Evolutionary conservation across 805 yeast species (phyloP).

Genomic region (Kluyveromyces aestuarii): DNA sequence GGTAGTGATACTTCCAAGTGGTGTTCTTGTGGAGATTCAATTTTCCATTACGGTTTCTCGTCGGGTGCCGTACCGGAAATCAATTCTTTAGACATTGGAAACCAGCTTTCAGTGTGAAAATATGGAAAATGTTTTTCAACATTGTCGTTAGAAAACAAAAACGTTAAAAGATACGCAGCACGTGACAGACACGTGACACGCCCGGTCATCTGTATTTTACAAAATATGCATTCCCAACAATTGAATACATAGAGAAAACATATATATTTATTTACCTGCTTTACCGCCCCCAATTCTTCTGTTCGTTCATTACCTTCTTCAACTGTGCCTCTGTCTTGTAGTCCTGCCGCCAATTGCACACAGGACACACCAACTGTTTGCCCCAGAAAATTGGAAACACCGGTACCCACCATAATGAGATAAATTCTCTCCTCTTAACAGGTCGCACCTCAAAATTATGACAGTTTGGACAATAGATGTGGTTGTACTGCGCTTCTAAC

Average conservation of each 20-base stretch:
- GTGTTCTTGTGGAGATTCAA: no score
- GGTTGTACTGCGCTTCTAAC: constrained; percentile 17
- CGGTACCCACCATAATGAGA: constrained; percentile 47
- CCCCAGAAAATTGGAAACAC: constrained; percentile 44
- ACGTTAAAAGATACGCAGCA: no score
- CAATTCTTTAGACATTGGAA: neutral
- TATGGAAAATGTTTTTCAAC: no score
- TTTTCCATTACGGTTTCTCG: neutral
- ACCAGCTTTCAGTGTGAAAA: neutral
- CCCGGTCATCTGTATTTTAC: no score
- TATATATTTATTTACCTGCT: neutral
- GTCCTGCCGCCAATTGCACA: constrained; percentile 42
- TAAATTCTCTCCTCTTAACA: constrained; percentile 42
- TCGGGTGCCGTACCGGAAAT: neutral
- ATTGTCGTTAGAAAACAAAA: no score
- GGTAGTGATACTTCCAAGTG: neutral
- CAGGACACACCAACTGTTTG: constrained; percentile 41
- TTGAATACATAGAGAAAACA: neutral
- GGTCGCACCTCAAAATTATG: constrained; percentile 48
- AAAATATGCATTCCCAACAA: no score
- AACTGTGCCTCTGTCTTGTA: constrained; percentile 25
- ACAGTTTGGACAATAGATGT: constrained; percentile 45
- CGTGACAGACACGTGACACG: no score
- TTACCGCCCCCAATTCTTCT: neutral
- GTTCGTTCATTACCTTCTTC: constrained; percentile 19